Conservation (phyloP, 2,329 filamentous ascomycete species). For the Aspergillus fructus region DNA sequence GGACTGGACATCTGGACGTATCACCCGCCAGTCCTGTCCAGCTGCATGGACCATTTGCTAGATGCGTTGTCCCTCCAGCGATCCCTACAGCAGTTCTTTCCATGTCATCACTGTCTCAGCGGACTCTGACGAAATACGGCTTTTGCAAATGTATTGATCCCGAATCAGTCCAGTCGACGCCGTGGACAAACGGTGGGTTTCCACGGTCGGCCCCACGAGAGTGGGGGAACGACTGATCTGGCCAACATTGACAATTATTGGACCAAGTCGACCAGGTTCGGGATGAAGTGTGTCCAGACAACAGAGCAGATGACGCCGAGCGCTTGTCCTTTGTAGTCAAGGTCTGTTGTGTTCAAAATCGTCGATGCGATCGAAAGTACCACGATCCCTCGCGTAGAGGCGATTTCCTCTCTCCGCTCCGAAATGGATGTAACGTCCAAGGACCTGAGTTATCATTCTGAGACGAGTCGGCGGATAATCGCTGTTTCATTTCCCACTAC, state of each 20-base stretch:
- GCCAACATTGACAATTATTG: not conserved
- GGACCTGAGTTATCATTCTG: conserved; percentile 6
- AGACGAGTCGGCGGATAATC: conserved; percentile 9
- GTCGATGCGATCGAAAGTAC: not conserved
- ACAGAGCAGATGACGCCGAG: conserved; percentile 2
- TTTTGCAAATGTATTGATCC: not conserved
- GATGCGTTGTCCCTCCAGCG: conserved; percentile 6
- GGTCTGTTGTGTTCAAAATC: not conserved
- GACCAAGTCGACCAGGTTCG: not conserved
- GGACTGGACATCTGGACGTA: conserved; percentile 5
- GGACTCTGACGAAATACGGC: not conserved
- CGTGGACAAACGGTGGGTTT: conserved; percentile 2
- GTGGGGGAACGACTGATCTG: not conserved
- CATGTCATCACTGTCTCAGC: not conserved
- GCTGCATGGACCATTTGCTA: conserved; percentile 5
- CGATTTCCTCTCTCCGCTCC: not conserved
- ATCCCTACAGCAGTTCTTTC: not conserved
- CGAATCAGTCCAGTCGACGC: not conserved
- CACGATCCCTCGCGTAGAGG: not conserved
- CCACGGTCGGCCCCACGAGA: not conserved
- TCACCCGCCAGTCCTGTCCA: conserved; percentile 4
- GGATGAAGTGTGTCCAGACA: not conserved
- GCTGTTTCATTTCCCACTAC: conserved; percentile 20
- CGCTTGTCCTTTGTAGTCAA: not conserved
- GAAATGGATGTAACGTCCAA: not conserved